A percentile compares a stretch with the other conserved stretches of the same genome.
Conservation (phyloP, 192 early-diverging fungal species). For the Podila minutissima region DNA sequence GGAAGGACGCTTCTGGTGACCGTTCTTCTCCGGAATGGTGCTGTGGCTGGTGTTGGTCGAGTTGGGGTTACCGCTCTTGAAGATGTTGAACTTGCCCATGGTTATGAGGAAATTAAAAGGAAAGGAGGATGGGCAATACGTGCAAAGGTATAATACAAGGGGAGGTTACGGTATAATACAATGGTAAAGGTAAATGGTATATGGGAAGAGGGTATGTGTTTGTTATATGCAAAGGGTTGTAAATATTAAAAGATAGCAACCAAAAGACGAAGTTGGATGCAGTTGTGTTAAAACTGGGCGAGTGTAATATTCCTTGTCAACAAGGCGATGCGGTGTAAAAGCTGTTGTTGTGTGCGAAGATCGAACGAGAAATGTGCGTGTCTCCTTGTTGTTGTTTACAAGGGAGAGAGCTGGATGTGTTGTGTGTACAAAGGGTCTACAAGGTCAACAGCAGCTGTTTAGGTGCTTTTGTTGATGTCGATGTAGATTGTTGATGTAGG, state of each 20-base stretch:
- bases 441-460: too few relatives aligned
- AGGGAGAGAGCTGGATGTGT: neutral
- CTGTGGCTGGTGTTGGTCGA: conserved; percentile 16
- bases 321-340: conserved; percentile 36
- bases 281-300: neutral
- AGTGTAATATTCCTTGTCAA: conserved; percentile 27
- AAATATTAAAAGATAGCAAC: neutral
- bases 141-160: conserved; percentile 1
- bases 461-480: too few relatives aligned
- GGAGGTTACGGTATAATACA: neutral
- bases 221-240: neutral
- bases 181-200: neutral
- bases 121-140: neutral
- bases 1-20: conserved; percentile 22
- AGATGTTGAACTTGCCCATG: conserved; percentile 28
- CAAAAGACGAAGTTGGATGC: neutral
- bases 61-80: conserved; percentile 6
- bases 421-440: neutral
- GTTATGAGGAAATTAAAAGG: neutral
- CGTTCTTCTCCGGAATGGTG: conserved; percentile 24
- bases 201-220: neutral
- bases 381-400: neutral
- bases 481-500: too few relatives aligned
- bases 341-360: neutral
- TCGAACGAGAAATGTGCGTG: neutral